Evolutionary conservation across 2,329 filamentous ascomycete genomes (phyloP).

Genomic region (Calonectria hongkongensis): DNA sequence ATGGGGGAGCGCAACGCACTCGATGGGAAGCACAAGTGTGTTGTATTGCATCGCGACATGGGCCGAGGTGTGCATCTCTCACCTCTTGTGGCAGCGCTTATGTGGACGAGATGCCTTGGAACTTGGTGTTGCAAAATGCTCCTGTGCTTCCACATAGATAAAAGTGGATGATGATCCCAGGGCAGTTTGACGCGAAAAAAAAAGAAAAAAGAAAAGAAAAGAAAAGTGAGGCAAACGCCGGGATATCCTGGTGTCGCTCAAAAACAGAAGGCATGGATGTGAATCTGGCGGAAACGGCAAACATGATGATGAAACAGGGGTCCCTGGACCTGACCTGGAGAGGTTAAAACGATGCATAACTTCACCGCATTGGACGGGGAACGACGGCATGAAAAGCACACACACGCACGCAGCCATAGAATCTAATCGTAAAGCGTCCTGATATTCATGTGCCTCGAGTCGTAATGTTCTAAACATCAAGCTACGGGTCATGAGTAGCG

Average conservation of each 20-base stretch:
- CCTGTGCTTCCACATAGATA: constrained; percentile 16
- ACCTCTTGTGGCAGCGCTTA: neutral
- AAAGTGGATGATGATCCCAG: neutral
- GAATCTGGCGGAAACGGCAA: constrained; percentile 12
- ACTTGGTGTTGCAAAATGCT: neutral
- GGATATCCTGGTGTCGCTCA: neutral
- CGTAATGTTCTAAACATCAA: constrained; percentile 34
- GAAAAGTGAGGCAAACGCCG: neutral
- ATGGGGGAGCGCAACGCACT: constrained; percentile 13
- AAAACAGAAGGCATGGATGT: neutral
- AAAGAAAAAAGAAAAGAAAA: neutral
- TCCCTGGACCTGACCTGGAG: constrained; percentile 21
- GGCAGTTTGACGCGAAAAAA: constrained; percentile 28
- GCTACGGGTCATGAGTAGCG: constrained; percentile 43
- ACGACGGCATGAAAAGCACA: constrained; percentile 13
- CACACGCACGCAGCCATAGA: constrained; percentile 13
- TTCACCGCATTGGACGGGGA: constrained; percentile 13
- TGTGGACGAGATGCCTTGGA: neutral
- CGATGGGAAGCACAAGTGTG: constrained; percentile 8
- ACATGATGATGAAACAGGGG: constrained; percentile 11
- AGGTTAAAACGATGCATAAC: constrained; percentile 32
- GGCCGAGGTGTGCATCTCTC: constrained; percentile 11
- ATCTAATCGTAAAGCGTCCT: constrained; percentile 25
- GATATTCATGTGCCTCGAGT: constrained; percentile 30
- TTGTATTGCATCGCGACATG: constrained; percentile 1